Evolutionary conservation across 257 asterid genomes (phyloP).

Genomic region (Buddleja alternifolia): DNA sequence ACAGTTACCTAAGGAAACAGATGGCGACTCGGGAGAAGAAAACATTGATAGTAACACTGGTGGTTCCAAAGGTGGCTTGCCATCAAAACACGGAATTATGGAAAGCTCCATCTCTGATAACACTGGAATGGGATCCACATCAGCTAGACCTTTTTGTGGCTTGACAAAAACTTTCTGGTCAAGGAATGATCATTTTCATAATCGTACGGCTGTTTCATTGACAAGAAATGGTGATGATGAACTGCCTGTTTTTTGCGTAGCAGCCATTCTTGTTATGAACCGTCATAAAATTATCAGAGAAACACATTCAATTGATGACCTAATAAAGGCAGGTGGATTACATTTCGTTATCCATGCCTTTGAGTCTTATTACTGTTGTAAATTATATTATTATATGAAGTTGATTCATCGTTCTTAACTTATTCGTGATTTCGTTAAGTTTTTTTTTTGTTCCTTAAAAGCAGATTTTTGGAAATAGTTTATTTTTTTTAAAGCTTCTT

Average conservation of each 20-base stretch:
- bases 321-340: constrained; percentile 82
- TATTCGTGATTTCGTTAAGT: not conserved
- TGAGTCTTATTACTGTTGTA: constrained; percentile 6
- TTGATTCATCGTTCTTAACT: not conserved
- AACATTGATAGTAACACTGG: constrained; percentile 43
- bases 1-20: constrained; percentile 61
- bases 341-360: constrained; percentile 26
- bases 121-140: constrained; percentile 52
- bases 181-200: constrained; percentile 57
- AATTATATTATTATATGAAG: not conserved
- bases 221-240: constrained; percentile 84
- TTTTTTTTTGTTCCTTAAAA: too few species aligned
- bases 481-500: constrained; percentile 2
- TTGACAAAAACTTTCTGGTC: constrained; percentile 86
- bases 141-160: constrained; percentile 82
- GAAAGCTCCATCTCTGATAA: constrained; percentile 56
- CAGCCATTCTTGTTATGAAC: constrained; percentile 91
- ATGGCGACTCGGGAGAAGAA: constrained; percentile 62
- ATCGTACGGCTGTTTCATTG: constrained; percentile 50
- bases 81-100: constrained; percentile 51
- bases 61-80: constrained; percentile 45
- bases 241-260: constrained; percentile 92
- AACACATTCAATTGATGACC: constrained; percentile 87
- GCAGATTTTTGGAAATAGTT: not conserved
- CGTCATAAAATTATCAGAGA: constrained; percentile 81